These are phyloP conservation scores for Viola pubescens DNA, from an alignment of 441 rosid genomes.

Conservation along the genomic window DNA sequence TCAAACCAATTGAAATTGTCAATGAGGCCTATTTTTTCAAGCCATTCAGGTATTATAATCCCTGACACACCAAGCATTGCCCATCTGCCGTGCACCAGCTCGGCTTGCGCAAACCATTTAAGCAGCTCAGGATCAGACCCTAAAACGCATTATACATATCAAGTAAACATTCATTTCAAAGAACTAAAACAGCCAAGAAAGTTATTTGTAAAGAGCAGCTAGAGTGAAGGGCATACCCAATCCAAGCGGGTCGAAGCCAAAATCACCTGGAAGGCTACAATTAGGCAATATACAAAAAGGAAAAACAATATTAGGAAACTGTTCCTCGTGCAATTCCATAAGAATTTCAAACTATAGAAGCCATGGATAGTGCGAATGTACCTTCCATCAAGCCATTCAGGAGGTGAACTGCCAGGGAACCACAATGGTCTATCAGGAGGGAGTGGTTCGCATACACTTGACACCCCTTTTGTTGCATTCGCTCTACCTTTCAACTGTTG, in stretches of 20 bases:
- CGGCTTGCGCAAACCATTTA: constrained; percentile 93
- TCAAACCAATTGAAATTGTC: constrained; percentile 80
- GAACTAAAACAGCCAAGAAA: background rate
- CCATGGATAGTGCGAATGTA: constrained; percentile 1
- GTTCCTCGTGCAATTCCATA: background rate
- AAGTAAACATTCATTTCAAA: background rate
- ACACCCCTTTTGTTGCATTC: constrained; percentile 69
- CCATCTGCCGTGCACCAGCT: constrained; percentile 81
- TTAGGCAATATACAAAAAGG: background rate
- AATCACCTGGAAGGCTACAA: constrained; percentile 85
- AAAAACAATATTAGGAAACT: background rate
- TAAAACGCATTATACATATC: constrained; percentile 14
- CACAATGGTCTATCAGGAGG: constrained; percentile 92
- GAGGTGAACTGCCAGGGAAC: constrained; percentile 90
- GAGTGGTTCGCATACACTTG: constrained; percentile 80
- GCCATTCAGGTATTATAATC: constrained; percentile 68
- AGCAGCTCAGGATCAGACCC: constrained; percentile 80
- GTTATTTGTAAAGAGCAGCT: background rate
- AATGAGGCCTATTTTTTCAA: constrained; percentile 57
- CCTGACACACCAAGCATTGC: constrained; percentile 91
- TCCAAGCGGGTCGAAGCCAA: constrained; percentile 93
- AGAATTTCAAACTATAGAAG: background rate
- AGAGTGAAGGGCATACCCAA: constrained; percentile 38
- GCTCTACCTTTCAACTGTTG: constrained; percentile 17
- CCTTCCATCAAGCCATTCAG: constrained; percentile 95